Evolutionary conservation across 139 green algal species (phyloP), one percentile per base, ranked within the genome.

Genomic region (Helicosporidium sp.): DNA sequence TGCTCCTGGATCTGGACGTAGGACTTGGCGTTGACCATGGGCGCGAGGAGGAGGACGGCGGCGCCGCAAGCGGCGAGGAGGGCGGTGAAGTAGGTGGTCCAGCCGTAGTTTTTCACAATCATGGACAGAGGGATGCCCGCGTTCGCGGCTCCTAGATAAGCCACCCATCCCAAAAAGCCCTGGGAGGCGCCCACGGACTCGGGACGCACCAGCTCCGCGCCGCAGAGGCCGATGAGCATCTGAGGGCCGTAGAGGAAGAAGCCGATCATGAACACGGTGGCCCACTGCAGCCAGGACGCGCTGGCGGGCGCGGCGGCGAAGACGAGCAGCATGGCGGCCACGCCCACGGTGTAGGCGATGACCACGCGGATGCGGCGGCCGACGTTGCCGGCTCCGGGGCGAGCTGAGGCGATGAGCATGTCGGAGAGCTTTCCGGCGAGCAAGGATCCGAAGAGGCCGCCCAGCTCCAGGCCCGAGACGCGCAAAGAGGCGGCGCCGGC

Each of bases 141-240:
- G 49, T 82, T 84, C 23, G 81, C 77, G 6, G 81, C 79, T 20
- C 70, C 70, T 39, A 73, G 46, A 58, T 83, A 85, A 10, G 65
- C 62, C 18, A 75, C 52, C 66, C 83, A 93, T 46, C 86, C 86
- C 42, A 96, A 72, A 74, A 96, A 93, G 50, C 86, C 86, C 61
- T 95, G 77, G 37, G 62, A 81, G 28, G 87, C 83, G 16, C 80
- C 82, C 37, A 96, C 87, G 24, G 64, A 77, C 24, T 80, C 64
- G 15, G 73, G 76, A 22, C 76, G 74, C 35, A 96, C 87, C 40
- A 92, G 67, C 73, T 96, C 87, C 20, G 87, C 87, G 24, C 87
- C 87, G 59, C 85, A 94, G 44, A 96, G 73, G 2, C 86, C 86
- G 48, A 96, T 94, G 41, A 96, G 75, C 82, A 92, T 93, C 64